Evolutionary conservation across 805 yeast genomes (phyloP), one percentile per base, ranked within the genome.

Genomic region (Saccharomyces paradoxus): DNA sequence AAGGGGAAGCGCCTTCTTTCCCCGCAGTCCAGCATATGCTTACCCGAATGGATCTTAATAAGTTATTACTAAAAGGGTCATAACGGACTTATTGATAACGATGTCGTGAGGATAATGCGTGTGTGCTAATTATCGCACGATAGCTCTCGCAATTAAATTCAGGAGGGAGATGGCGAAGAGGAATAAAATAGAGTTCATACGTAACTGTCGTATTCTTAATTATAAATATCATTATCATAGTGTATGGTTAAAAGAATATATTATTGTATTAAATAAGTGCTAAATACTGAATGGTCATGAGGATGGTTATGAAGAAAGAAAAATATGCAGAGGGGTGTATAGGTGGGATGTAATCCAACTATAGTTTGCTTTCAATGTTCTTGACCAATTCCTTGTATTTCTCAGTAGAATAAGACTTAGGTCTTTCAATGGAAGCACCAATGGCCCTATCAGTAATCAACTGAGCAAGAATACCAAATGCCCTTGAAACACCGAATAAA

Each of bases 371-470:
- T 50, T 67, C 60, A 56, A 72, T 64, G 49, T 71, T 68, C 62
- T 80, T 77, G 68, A 86, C 95, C 72, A 89, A 77, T 79, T 88
- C 89, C 70, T 82, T 84, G 80, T 86, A 88, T 77, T 89, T 89
- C 77, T 89, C 92, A 61, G 96, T 89, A 58, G 96, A 87, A 89
- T 89, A 88, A 59, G 96, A 84, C 77, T 87, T 87, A 76, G 94
- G 94, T 78, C 95, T 86, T 78, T 87, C 95, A 69, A 87, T 85
- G 64, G 95, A 84, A 63, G 81, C 72, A 68, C 94, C 94, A 58
- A 83, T 75, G 63, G 90, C 91, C 72, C 95, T 82, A 77, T 87
- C 94, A 67, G 84, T 82, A 74, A 87, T 86, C 74, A 86, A 77
- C 77, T 87, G 94, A 58, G 94, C 90, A 67, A 87, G 77, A 54